phyloP scores from a whole-genome alignment of 345 rosid species.

The Tarenaya hassleriana region DNA sequence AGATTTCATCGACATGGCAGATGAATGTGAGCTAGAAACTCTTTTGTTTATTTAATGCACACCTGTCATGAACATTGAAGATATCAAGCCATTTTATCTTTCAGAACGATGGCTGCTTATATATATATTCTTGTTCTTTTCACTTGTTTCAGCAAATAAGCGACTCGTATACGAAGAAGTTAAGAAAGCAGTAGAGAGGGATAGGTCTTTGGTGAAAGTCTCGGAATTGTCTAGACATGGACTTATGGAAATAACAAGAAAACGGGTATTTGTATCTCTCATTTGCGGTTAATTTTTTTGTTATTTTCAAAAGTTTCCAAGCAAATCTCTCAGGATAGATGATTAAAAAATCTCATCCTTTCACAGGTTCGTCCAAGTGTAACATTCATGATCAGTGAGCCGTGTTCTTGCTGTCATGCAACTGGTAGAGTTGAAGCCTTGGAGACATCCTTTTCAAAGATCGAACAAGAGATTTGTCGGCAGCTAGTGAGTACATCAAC shows the following conservation, averaged over 20 bases:
- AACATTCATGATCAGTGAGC: constrained; percentile 91
- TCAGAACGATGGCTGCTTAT: constrained; percentile 8
- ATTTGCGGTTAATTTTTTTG: constrained; percentile 21
- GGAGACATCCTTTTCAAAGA: constrained; percentile 89
- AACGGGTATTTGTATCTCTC: constrained; percentile 55
- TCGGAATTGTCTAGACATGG: constrained; percentile 93
- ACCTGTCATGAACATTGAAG: background rate
- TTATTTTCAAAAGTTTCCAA: constrained; percentile 17
- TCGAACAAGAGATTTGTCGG: constrained; percentile 90
- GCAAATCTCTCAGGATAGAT: constrained; percentile 4
- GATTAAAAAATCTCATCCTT: background rate
- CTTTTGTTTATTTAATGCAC: constrained; percentile 14
- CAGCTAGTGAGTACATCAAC: constrained; percentile 52
- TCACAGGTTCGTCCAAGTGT: constrained; percentile 95
- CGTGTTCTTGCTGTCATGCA: constrained; percentile 87
- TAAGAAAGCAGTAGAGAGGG: constrained; percentile 83
- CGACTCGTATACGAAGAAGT: constrained; percentile 89
- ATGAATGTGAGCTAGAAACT: constrained; percentile 61
- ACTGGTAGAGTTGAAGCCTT: constrained; percentile 97
- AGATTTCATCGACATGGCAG: constrained; percentile 94
- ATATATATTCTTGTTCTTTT: background rate
- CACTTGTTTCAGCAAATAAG: constrained; percentile 65
- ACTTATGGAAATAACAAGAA: constrained; percentile 96
- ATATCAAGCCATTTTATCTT: no score
- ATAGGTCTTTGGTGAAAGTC: constrained; percentile 83